Evolutionary conservation across 805 yeast genomes (phyloP), one percentile per base, ranked within the genome.

Genomic region (Vanderwaltozyma tropicalis): DNA sequence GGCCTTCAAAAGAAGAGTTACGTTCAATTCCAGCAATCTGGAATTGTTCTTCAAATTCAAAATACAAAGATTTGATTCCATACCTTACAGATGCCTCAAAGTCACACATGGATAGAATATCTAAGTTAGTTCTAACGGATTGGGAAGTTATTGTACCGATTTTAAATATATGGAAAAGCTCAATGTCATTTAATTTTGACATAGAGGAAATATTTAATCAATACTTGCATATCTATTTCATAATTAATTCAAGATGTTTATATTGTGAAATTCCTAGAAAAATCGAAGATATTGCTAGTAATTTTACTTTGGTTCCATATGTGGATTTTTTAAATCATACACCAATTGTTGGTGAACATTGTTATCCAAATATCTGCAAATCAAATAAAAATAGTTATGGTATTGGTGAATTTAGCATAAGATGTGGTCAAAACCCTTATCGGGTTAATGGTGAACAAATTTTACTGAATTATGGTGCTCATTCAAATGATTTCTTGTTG

Each of bases 161-260:
- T 7, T 28, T 59, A 5, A 21, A 38, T 10, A n/a, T 32, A 18
- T 54, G 60, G 58, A 18, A 41, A 14, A 22, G 35, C 9, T 14
- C 3, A 15, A 2, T 14, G 4, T 3, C 33, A 12, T 13, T 15
- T 11, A 8, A 14, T 8, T 9, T 2, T 25, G 28, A 16, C 1
- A 5, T 39, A 1, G 36, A 39, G 5, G 40, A 35, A 1, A 36
- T 46, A 17, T 49, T 42, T 32, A 46, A 53, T 4, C 47, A 51
- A 3, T 79, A 71, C 46, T 49, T 78, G 10, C 76, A 85, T 74
- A 74, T 82, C 0, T 89, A 95, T 94, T 68, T 83, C 49, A 78
- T 89, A 50, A 83, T 88, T 40, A 89, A 92, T 55, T 80, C 96
- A 2, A 78, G 98, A 61, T 89, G 97, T 56, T 64, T 89, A 5